These are phyloP conservation scores for Fusarium algeriense DNA, from an alignment of 2,329 filamentous ascomycete genomes.

Conservation along the genomic window DNA sequence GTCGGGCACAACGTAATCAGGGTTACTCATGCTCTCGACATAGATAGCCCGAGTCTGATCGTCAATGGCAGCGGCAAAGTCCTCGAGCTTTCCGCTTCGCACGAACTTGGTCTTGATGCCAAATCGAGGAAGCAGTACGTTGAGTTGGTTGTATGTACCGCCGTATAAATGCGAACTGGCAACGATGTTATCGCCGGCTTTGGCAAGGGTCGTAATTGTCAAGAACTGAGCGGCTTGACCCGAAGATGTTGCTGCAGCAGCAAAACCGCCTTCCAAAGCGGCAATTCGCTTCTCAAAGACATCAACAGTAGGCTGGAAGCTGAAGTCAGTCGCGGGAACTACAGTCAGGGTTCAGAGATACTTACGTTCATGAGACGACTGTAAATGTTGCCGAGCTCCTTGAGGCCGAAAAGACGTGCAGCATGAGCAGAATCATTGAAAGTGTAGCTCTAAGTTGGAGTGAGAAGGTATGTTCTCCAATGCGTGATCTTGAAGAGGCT, in stretches of 20 bases:
- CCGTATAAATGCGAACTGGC: conserved; percentile 92
- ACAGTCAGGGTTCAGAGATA: conserved; percentile 6
- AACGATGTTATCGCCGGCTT: conserved; percentile 92
- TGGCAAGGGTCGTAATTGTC: conserved; percentile 82
- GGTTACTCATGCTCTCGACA: conserved; percentile 93
- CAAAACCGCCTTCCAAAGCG: conserved; percentile 90
- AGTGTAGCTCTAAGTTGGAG: conserved; percentile 75
- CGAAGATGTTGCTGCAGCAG: conserved; percentile 85
- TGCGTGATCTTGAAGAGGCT: conserved; percentile 5
- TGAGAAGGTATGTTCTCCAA: conserved; percentile 8
- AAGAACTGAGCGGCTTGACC: conserved; percentile 95
- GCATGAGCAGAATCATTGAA: conserved; percentile 98
- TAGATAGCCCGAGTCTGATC: conserved; percentile 94
- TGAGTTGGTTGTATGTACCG: conserved; percentile 97
- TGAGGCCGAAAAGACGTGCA: conserved; percentile 93
- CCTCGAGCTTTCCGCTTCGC: conserved; percentile 80
- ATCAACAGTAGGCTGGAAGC: conserved; percentile 82
- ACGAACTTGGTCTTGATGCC: conserved; percentile 92
- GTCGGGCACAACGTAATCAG: conserved; percentile 91
- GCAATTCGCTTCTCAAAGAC: conserved; percentile 97
- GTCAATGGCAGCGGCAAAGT: conserved; percentile 86
- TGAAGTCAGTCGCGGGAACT: neutral
- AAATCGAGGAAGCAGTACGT: conserved; percentile 85
- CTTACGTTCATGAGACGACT: conserved; percentile 92
- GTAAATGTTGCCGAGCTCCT: conserved; percentile 98